Conservation (phyloP, 2,329 filamentous ascomycete genomes). For the Parafenestella ontariensis region DNA sequence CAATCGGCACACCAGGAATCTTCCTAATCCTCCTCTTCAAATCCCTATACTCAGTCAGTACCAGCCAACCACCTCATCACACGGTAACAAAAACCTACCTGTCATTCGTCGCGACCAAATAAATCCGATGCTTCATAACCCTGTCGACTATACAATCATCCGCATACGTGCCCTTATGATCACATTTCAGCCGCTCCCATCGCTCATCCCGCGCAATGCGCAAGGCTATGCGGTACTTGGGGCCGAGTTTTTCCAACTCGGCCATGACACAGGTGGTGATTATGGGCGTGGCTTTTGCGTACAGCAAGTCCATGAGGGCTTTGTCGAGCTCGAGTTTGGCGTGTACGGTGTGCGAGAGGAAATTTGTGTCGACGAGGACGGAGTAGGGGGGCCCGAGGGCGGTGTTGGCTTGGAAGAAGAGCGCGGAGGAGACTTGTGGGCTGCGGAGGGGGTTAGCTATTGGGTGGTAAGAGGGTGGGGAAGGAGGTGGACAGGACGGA, state of each 20-base stretch:
- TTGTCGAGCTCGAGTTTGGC: conserved; percentile 87
- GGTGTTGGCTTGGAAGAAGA: conserved; percentile 68
- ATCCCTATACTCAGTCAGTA: conserved; percentile 57
- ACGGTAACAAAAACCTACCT: too few species aligned
- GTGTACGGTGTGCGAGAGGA: conserved; percentile 76
- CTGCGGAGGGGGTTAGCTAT: conserved; percentile 43
- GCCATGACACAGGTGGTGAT: conserved; percentile 80
- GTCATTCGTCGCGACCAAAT: conserved; percentile 55
- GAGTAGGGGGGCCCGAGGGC: conserved; percentile 84
- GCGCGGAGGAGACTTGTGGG: conserved; percentile 75
- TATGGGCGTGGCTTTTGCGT: conserved; percentile 87
- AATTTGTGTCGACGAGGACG: conserved; percentile 62
- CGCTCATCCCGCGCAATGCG: conserved; percentile 87
- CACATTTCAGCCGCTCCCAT: conserved; percentile 84
- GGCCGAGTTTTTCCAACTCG: conserved; percentile 86
- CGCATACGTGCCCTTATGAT: conserved; percentile 87
- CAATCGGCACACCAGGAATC: conserved; percentile 76
- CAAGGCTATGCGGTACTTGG: conserved; percentile 84
- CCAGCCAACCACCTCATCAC: too few species aligned
- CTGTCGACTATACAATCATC: conserved; percentile 67
- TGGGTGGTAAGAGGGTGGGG: conserved; percentile 5
- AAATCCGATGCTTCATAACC: conserved; percentile 56
- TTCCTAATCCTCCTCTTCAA: conserved; percentile 81
- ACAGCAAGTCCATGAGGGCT: conserved; percentile 91
- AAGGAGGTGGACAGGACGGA: conserved; percentile 48